Evolutionary conservation across 75 land plant genomes (phyloP), one percentile per base, ranked within the genome.

Genomic region (Azolla pinnata): DNA sequence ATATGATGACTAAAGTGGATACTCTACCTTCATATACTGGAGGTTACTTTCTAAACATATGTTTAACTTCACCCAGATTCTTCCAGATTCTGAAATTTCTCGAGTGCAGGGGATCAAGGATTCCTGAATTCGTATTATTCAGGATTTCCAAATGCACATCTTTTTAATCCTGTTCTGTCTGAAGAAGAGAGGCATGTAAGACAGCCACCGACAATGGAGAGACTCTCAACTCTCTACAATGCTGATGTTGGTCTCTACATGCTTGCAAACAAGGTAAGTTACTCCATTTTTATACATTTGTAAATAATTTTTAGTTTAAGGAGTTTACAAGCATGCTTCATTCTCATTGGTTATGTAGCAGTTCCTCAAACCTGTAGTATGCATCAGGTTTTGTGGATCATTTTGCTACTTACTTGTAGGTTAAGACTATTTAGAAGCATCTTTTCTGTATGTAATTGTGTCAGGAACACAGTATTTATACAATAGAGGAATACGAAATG

Each of bases 211-310:
- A 52, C 79, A 44, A 95, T 89, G 96, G 77, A 95, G 67, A 68
- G 99, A 14, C 91, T 95, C 20, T 86, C 90, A 42, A 95, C 99
- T 49, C 69, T 95, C 8, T 95, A 95, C 70, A 95, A 95, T 78
- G 99, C 99, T 23, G 99, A 95, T 64, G 99, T 95, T 62, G 99
- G 99, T 24, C 81, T 95, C 27, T 95, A 86, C 67, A 84, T 83
- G 85, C 81, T 95, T 31, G 99, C 99, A 20, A 95, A 95, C 66
- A 95, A 95, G 90, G 95, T 85, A 56, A 27, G 44, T 55, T 3
- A 31, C 19, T 26, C 17, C 53, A 9, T 33, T 23, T 49, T 28
- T 47, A 30, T 59, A 4, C 8, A 8, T 57, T 57, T 24, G 7
- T 17, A 21, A 27, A 57, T n/a, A n/a, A n/a, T n/a, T n/a, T n/a